Evolutionary conservation across 2,329 filamentous ascomycete genomes (phyloP).

Genomic region (Scedosporium aurantiacum): DNA sequence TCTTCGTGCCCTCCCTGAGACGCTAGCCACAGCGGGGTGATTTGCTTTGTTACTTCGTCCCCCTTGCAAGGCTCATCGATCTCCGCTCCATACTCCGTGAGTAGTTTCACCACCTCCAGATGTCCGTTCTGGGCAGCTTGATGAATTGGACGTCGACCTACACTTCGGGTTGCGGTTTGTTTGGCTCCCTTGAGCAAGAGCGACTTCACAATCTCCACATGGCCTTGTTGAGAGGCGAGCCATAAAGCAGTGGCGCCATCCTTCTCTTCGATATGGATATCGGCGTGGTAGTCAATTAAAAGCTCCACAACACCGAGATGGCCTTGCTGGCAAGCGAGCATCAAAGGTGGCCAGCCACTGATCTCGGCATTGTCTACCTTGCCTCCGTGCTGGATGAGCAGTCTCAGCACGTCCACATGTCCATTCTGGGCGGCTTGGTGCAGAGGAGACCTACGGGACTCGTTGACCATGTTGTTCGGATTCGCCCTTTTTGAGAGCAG

Average conservation of each 20-base stretch:
- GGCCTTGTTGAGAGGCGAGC: not conserved
- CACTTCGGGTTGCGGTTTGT: not conserved
- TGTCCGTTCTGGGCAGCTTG: not conserved
- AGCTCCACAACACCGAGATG: not conserved
- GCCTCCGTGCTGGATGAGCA: not conserved
- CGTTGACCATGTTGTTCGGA: not conserved
- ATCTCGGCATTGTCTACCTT: not conserved
- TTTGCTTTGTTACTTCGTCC: too few relatives aligned
- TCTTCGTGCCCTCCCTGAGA: too few relatives aligned
- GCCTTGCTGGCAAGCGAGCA: not conserved
- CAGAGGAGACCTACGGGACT: not conserved
- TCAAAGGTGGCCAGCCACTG: not conserved
- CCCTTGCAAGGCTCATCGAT: too few relatives aligned
- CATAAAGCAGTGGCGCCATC: not conserved
- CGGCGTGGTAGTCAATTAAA: not conserved
- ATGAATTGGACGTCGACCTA: not conserved
- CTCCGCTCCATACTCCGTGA: not conserved
- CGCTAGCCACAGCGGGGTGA: too few relatives aligned
- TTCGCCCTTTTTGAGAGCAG: not conserved
- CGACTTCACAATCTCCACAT: not conserved
- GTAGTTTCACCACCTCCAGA: not conserved
- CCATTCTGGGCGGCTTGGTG: not conserved
- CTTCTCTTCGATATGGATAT: not conserved
- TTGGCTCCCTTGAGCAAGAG: not conserved
- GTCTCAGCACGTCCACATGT: not conserved